A percentile compares a stretch with the other conserved stretches of the same genome.
phyloP scores from a whole-genome alignment of 176 grass and related monocot species.

The Avena atlantica region DNA sequence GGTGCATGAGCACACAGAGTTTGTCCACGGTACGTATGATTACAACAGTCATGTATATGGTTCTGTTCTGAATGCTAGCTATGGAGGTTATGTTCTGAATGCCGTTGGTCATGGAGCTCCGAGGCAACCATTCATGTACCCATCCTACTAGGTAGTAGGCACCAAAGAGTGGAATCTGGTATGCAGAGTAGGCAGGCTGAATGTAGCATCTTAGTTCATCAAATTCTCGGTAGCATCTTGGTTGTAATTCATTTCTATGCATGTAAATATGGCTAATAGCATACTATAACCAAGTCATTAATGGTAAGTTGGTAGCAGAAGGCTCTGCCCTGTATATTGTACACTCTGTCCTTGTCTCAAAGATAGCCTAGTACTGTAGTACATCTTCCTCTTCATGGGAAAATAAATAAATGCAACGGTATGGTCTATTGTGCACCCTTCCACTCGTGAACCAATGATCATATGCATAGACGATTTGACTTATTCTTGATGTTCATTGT shows the following conservation, averaged over 20 bases:
- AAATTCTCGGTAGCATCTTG: neutral
- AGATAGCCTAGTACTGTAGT: neutral
- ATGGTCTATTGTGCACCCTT: neutral
- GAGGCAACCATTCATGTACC: constrained; percentile 39
- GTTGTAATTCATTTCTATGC: constrained; percentile 17
- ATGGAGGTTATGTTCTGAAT: constrained; percentile 42
- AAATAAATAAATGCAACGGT: neutral
- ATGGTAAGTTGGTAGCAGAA: neutral
- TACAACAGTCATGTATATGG: constrained; percentile 63
- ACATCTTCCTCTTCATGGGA: neutral
- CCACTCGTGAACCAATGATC: neutral
- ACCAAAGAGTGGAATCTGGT: neutral
- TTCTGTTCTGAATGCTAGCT: constrained; percentile 44
- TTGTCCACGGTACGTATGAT: constrained; percentile 47
- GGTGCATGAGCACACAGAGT: constrained; percentile 34
- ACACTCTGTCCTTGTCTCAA: neutral
- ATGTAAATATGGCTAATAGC: constrained; percentile 29
- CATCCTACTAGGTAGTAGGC: constrained; percentile 40
- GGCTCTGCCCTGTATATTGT: neutral
- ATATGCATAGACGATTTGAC: neutral
- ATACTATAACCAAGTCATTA: neutral
- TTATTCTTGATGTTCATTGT: constrained; percentile 14
- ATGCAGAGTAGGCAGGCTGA: constrained; percentile 26
- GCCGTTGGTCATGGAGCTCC: constrained; percentile 35
- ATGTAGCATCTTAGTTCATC: neutral